Base-by-base conservation (phyloP, 2,329 filamentous ascomycete species). In the Ophiostoma sp. region DNA sequence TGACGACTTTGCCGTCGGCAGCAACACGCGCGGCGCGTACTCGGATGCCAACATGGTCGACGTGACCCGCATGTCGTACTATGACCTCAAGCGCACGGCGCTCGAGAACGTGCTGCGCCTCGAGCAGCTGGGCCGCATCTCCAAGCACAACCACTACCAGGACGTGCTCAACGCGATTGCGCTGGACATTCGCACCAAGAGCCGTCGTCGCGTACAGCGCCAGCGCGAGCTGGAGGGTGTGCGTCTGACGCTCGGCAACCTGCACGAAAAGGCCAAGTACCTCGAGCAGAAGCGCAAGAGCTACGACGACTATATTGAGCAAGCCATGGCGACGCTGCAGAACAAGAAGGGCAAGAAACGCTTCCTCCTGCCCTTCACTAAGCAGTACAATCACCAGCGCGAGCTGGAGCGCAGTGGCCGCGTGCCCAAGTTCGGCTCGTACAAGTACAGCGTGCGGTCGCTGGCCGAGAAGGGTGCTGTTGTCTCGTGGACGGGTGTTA, bases 251-350 rank as follows among this genome's bases (percentile, higher is more conserved):
- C 85, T 96, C 19, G 82, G 86, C 59, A 93, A 94, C 76, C 84
- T 97, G 75, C 91, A 93, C 81, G 90, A 94, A 78, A 96, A 99
- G 84, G 95, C 95, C 50, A 89, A 90, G 76, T 99, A 97, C 83
- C 88, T 99, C 11, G 96, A 99, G 80, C 92, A 94, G 78, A 96
- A 99, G 83, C 89, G 97, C 75, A 97, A 97, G 86, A 96, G 92
- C 76, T 99, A 99, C 84, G 97, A 99, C 80, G 94, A 99, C 84
- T 99, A 99, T 83, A 97, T 99, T 79, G 97, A 99, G 84, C 95
- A 97, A 82, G 95, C 96, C 68, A 98, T 99, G 93, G 88, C 95
- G 74, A 99, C 97, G 4, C 86, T 99, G 74, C 96, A 98, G 82
- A 97, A 93, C 83, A 97, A 98, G 82, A 98, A 98, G 83, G 95